Base-by-base conservation (phyloP, 768 basidiomycete genomes). In the Leucocoprinus birnbaumii region DNA sequence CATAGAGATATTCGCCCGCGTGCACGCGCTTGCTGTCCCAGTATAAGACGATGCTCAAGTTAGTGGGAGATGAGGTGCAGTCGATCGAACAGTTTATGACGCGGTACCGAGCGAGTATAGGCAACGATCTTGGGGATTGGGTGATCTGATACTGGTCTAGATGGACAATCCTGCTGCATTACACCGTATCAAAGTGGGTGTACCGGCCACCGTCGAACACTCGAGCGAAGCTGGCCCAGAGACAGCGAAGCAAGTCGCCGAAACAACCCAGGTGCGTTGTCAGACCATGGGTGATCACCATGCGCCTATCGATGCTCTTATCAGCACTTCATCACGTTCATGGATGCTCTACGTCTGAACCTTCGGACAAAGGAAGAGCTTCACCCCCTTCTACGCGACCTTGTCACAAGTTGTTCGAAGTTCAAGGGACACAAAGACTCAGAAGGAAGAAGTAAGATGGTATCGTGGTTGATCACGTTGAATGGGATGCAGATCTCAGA, bases 401-500 rank as follows among this genome's bases (percentile, higher is more conserved):
- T 99, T n/a, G 93, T 98, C 61, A 91, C 89, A 1, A 87, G 91
- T 5, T 98, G 94, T 66, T 91, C 94, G 4, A 80, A 92, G 46
- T 98, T 99, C 73, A 96, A 95, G 67, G 90, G 88, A 2, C 93
- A 90, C 65, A 91, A 88, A 59, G 95, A 97, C 61, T 97, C 94
- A 92, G 94, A 98, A 73, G 97, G 96, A 0, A 79, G 95, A 48
- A 93, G 90, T 59, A 84, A 86, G 68, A 94, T 98, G 80, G 83
- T 98, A 49, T 85, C 87, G 56, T 99, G 96, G 94, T 76, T 99
- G 38, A 98, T 99, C 63, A 94, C 92, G 3, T 79, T 99, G 19
- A 98, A 98, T 62, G 90, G 85, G 1, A 95, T 99, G 94, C 93
- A 93, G 65, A 97, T 94, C 3, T 93, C 92, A 10, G 96, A 98